These are phyloP conservation scores for Retiboletus flavoniger DNA, from an alignment of 1,284 basidiomycete genomes.

Conservation along the genomic window DNA sequence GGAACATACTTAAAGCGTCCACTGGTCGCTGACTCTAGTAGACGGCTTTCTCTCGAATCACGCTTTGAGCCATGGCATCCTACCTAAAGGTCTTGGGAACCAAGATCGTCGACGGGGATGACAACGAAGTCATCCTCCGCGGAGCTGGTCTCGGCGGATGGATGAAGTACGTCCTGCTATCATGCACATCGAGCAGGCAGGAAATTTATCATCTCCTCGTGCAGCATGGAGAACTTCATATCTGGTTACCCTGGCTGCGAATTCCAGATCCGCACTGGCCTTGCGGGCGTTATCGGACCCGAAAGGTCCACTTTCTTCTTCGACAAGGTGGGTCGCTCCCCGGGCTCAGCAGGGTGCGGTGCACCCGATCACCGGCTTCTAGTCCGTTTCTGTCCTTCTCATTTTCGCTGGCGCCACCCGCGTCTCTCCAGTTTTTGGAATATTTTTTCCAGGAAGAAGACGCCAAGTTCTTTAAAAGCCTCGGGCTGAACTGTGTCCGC, in stretches of 20 bases:
- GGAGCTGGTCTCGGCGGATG: conserved; percentile 71
- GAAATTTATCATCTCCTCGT: conserved; percentile 6
- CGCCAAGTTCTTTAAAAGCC: conserved; percentile 64
- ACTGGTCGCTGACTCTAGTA: neutral
- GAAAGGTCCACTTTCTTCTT: conserved; percentile 77
- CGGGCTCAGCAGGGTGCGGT: neutral
- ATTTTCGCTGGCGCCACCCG: neutral
- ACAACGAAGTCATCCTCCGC: conserved; percentile 56
- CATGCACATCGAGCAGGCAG: conserved; percentile 9
- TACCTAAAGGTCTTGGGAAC: conserved; percentile 56
- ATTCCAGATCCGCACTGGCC: conserved; percentile 64
- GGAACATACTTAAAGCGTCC: conserved; percentile 9
- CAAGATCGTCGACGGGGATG: conserved; percentile 55
- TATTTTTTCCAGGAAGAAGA: conserved; percentile 74
- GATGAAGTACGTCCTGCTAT: conserved; percentile 53
- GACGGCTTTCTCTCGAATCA: neutral
- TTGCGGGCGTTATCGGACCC: conserved; percentile 62
- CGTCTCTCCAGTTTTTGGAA: conserved; percentile 57
- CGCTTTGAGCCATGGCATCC: conserved; percentile 28
- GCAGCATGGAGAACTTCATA: conserved; percentile 65
- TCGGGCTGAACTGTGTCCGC: conserved; percentile 72
- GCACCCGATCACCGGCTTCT: neutral
- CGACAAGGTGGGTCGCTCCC: conserved; percentile 52
- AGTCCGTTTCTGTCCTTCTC: too few relatives aligned
- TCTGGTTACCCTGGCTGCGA: conserved; percentile 61